A percentile compares a stretch with the other conserved stretches of the same genome.
phyloP scores from a whole-genome alignment of 345 rosid genomes.

The Salix arbutifolia region DNA sequence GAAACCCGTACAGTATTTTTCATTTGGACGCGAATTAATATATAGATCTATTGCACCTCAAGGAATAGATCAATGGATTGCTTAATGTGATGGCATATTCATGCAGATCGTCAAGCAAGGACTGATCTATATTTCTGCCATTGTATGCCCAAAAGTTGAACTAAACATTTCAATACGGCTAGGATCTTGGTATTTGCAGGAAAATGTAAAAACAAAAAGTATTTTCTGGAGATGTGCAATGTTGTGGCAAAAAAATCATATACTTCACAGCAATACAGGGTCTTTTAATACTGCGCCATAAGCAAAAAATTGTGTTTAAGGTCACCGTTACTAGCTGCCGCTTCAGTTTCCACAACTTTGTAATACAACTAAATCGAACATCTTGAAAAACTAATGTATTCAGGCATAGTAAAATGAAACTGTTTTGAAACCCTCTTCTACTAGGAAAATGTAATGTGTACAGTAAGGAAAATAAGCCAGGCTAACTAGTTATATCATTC shows the following conservation, averaged over 20 bases:
- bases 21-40: too few relatives aligned
- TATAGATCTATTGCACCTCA: too few relatives aligned
- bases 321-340: background rate
- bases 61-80: too few relatives aligned
- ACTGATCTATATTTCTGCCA: background rate
- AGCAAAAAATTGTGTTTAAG: background rate
- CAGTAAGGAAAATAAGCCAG: background rate
- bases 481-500: conserved; percentile 18
- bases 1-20: too few relatives aligned
- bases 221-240: background rate
- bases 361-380: background rate
- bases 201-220: background rate
- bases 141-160: background rate
- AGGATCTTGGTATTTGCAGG: background rate
- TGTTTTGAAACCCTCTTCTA: background rate
- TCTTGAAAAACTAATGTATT: too few relatives aligned
- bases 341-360: background rate
- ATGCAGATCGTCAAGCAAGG: background rate
- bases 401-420: too few relatives aligned
- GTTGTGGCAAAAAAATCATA: background rate
- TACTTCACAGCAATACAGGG: background rate
- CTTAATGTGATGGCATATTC: too few relatives aligned
- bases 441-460: background rate
- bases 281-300: background rate
- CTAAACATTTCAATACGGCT: background rate